phyloP scores from a whole-genome alignment of 768 basidiomycete genomes.

The Suillus occidentalis region DNA sequence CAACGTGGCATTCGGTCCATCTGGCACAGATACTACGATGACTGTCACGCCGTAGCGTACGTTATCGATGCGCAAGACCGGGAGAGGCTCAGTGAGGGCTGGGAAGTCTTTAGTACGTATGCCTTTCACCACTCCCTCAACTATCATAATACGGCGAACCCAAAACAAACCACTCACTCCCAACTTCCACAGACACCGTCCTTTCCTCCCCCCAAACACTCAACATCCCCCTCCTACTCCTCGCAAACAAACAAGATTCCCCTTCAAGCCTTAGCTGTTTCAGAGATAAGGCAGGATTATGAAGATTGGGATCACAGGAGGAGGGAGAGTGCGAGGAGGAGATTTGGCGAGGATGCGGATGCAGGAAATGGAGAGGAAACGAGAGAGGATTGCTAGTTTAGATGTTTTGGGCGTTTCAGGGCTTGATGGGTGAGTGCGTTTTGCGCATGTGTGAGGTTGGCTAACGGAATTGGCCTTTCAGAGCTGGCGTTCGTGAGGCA shows the following conservation, averaged over 20 bases:
- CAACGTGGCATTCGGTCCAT: slow-evolving; percentile 92
- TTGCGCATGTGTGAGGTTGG: not conserved
- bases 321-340: slow-evolving; percentile 61
- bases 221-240: slow-evolving; percentile 83
- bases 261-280: slow-evolving; percentile 77
- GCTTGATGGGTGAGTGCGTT: slow-evolving; percentile 72
- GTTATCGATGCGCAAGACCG: slow-evolving; percentile 93
- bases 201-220: slow-evolving; percentile 89
- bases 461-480: slow-evolving; percentile 27
- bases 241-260: slow-evolving; percentile 96
- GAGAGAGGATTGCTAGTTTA: slow-evolving; percentile 68
- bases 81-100: slow-evolving; percentile 87
- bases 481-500: slow-evolving; percentile 87
- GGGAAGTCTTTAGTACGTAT: slow-evolving; percentile 92
- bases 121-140: not conserved
- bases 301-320: slow-evolving; percentile 84
- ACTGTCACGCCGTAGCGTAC: slow-evolving; percentile 96
- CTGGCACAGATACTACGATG: slow-evolving; percentile 93
- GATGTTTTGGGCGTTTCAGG: slow-evolving; percentile 92
- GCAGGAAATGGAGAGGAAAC: slow-evolving; percentile 43
- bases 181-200: slow-evolving; percentile 60
- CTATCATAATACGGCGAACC: slow-evolving; percentile 13
- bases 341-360: slow-evolving; percentile 50
- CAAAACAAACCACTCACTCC: slow-evolving; percentile 7
- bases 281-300: slow-evolving; percentile 88